Conservation (phyloP, 208 protist genomes). For the Trypanosoma grayi region DNA sequence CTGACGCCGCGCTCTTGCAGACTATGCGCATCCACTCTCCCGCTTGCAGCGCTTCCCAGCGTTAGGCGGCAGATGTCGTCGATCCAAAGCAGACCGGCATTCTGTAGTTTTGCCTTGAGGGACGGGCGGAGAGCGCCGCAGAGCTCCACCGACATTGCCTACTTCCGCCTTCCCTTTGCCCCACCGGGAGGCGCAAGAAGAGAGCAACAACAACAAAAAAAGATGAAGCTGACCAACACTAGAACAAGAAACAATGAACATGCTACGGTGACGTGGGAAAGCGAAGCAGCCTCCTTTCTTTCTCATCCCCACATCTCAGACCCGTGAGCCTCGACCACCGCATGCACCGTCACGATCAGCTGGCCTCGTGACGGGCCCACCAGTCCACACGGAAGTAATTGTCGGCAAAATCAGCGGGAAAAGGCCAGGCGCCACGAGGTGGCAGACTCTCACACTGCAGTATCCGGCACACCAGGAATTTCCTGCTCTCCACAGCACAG, state of each 20-base stretch:
- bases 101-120: slow-evolving; percentile 74
- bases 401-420: slow-evolving; percentile 5
- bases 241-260: no score
- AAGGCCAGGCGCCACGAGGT: slow-evolving; percentile 7
- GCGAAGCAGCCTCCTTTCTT: no score
- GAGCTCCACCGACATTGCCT: slow-evolving; percentile 46
- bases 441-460: slow-evolving; percentile 18
- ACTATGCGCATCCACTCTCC: background rate
- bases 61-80: slow-evolving; percentile 26
- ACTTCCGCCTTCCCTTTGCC: background rate
- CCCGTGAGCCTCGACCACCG: no score
- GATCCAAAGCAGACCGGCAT: slow-evolving; percentile 57
- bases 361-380: no score
- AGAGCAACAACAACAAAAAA: slow-evolving; percentile 5
- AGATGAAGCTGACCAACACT: no score
- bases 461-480: background rate
- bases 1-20: background rate
- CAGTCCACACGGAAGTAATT: background rate
- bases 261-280: no score
- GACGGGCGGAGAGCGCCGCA: slow-evolving; percentile 36
- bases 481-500: background rate
- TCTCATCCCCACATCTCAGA: no score
- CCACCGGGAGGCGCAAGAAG: no score
- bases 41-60: background rate
- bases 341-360: no score